phyloP scores from a whole-genome alignment of 2,329 filamentous ascomycete genomes.

The Diaporthe sp. region DNA sequence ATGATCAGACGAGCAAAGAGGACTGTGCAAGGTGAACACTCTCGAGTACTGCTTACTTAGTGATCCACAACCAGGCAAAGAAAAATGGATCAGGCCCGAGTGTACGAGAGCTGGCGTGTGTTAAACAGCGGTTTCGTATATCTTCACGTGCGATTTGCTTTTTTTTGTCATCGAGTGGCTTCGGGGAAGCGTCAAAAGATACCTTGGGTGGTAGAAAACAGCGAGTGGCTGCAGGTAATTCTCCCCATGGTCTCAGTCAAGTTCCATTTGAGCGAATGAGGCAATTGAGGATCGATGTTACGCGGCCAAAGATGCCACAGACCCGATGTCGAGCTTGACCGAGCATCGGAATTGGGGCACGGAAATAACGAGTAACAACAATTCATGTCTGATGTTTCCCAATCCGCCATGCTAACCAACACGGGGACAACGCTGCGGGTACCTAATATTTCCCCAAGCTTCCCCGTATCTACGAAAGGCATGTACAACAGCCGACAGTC shows the following conservation, averaged over 20 bases:
- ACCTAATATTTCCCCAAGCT: neutral
- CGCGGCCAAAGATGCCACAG: neutral
- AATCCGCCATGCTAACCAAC: neutral
- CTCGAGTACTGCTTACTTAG: neutral
- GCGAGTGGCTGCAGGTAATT: neutral
- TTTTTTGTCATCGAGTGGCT: neutral
- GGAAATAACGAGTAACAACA: too few species aligned
- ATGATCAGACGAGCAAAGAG: neutral
- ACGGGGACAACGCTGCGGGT: neutral
- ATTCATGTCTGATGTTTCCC: neutral
- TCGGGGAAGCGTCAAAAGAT: neutral
- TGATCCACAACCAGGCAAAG: neutral
- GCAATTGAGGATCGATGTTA: neutral
- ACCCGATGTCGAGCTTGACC: neutral
- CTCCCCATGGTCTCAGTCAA: neutral
- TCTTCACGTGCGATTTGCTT: neutral
- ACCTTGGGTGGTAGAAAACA: neutral
- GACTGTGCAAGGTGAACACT: too few species aligned
- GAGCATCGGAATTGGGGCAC: too few species aligned
- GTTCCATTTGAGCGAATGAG: neutral
- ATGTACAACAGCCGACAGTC: neutral
- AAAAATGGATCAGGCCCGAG: neutral
- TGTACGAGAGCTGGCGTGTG: neutral
- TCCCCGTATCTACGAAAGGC: neutral
- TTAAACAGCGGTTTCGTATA: neutral